Conservation (phyloP, 768 basidiomycete species). For the Boletus pseudo-olivaceus region DNA sequence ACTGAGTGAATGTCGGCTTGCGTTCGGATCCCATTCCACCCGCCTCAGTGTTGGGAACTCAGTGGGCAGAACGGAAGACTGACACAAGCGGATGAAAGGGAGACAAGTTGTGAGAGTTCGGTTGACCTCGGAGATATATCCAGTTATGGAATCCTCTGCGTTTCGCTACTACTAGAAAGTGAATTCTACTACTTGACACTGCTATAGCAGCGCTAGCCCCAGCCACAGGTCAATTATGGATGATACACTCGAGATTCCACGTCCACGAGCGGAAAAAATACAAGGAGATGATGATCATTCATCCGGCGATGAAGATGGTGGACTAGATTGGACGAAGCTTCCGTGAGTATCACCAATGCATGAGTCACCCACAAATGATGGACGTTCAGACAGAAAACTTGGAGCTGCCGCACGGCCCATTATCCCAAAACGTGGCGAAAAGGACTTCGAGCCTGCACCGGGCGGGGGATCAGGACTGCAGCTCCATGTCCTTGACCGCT, state of each 20-base stretch:
- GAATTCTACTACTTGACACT: neutral
- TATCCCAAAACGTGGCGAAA: constrained; percentile 95
- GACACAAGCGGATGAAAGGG: neutral
- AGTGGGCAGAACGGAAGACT: constrained; percentile 7
- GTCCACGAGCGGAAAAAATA: constrained; percentile 7
- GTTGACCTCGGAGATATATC: neutral
- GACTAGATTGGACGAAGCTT: constrained; percentile 80
- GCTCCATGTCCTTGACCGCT: constrained; percentile 72
- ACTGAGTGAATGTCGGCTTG: constrained; percentile 44
- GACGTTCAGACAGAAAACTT: constrained; percentile 13
- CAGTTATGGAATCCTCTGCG: constrained; percentile 14
- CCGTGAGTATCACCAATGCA: constrained; percentile 39
- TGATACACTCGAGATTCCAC: constrained; percentile 51
- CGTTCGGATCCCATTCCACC: constrained; percentile 26
- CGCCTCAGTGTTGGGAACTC: neutral
- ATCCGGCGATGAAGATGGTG: constrained; percentile 72
- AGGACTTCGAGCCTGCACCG: constrained; percentile 86
- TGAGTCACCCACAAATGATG: constrained; percentile 4
- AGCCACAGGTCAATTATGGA: too few species aligned
- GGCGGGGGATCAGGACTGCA: constrained; percentile 71
- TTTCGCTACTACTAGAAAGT: too few species aligned
- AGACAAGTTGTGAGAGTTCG: too few species aligned
- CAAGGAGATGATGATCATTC: constrained; percentile 42
- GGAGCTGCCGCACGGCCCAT: constrained; percentile 49
- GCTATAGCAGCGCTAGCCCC: too few species aligned